Conservation (phyloP, 2,329 filamentous ascomycete genomes). For the Ophiobolus disseminans region DNA sequence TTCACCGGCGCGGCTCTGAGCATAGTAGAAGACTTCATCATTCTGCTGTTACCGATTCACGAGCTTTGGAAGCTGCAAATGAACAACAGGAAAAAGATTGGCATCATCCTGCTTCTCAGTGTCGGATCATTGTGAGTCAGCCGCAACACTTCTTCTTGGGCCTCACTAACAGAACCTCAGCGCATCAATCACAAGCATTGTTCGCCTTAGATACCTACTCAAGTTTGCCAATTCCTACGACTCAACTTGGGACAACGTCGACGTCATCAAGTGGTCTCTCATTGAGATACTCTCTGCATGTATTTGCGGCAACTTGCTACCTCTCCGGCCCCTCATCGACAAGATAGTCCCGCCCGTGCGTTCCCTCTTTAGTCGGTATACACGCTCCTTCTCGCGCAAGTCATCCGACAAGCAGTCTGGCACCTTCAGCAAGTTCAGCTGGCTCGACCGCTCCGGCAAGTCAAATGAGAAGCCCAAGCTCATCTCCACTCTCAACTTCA, state of each 20-base stretch:
- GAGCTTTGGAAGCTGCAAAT: constrained; percentile 23
- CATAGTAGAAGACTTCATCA: constrained; percentile 22
- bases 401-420: constrained; percentile 10
- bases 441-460: neutral
- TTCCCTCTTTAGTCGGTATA: constrained; percentile 12
- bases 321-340: constrained; percentile 22
- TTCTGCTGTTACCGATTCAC: constrained; percentile 20
- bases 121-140: constrained; percentile 20
- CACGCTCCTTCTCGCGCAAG: constrained; percentile 9
- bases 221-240: constrained; percentile 21
- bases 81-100: constrained; percentile 17
- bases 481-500: constrained; percentile 11
- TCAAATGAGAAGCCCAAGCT: constrained; percentile 8
- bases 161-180: constrained; percentile 10
- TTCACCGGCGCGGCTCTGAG: constrained; percentile 18
- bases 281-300: constrained; percentile 24
- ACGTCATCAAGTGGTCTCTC: constrained; percentile 25
- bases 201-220: constrained; percentile 20
- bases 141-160: neutral
- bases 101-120: constrained; percentile 18
- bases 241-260: constrained; percentile 26
- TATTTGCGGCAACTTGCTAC: constrained; percentile 21
- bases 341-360: constrained; percentile 12
- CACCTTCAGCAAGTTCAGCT: constrained; percentile 1
- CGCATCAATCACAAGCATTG: constrained; percentile 20